A percentile compares a stretch with the other conserved stretches of the same genome.
These are phyloP conservation scores for Meyerozyma smithsonii DNA, from an alignment of 1,139 yeast genomes.

Conservation along the genomic window DNA sequence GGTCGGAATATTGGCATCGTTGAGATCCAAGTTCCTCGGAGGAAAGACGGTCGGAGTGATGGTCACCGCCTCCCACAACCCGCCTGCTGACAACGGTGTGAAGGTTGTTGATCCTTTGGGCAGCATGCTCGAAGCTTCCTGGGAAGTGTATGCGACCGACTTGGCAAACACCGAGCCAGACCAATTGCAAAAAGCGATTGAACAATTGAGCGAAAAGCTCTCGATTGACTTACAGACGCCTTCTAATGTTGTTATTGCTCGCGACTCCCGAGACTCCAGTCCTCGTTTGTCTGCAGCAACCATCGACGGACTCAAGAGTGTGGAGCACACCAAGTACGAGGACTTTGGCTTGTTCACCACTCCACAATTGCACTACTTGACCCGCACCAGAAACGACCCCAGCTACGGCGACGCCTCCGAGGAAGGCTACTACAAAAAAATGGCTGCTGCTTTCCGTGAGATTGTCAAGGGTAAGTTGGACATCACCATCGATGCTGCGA, in stretches of 20 bases:
- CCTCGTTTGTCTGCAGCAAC: slow-evolving; percentile 59
- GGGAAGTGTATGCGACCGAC: slow-evolving; percentile 81
- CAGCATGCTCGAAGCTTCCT: slow-evolving; percentile 77
- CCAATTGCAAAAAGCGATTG: slow-evolving; percentile 23
- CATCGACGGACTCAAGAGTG: slow-evolving; percentile 58
- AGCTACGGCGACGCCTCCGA: slow-evolving; percentile 63
- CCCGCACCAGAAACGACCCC: slow-evolving; percentile 63
- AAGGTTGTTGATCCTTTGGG: slow-evolving; percentile 92
- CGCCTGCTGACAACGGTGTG: slow-evolving; percentile 94
- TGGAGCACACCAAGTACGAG: slow-evolving; percentile 38
- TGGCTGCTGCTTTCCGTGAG: slow-evolving; percentile 38
- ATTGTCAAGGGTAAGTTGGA: slow-evolving; percentile 26
- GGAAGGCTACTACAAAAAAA: slow-evolving; percentile 65
- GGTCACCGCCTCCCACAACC: slow-evolving; percentile 98
- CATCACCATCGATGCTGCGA: slow-evolving; percentile 80
- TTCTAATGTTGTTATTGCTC: slow-evolving; percentile 51
- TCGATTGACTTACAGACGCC: slow-evolving; percentile 33
- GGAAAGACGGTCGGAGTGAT: slow-evolving; percentile 81
- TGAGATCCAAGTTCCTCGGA: slow-evolving; percentile 66
- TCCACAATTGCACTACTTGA: slow-evolving; percentile 90
- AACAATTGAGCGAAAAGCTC: slow-evolving; percentile 25
- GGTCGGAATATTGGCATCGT: slow-evolving; percentile 75
- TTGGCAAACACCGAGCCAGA: slow-evolving; percentile 67
- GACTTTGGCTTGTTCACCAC: slow-evolving; percentile 81
- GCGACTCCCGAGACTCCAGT: slow-evolving; percentile 79